Evolutionary conservation across 805 yeast genomes (phyloP), one percentile per base, ranked within the genome.

Genomic region (Suhomyces vadensis): DNA sequence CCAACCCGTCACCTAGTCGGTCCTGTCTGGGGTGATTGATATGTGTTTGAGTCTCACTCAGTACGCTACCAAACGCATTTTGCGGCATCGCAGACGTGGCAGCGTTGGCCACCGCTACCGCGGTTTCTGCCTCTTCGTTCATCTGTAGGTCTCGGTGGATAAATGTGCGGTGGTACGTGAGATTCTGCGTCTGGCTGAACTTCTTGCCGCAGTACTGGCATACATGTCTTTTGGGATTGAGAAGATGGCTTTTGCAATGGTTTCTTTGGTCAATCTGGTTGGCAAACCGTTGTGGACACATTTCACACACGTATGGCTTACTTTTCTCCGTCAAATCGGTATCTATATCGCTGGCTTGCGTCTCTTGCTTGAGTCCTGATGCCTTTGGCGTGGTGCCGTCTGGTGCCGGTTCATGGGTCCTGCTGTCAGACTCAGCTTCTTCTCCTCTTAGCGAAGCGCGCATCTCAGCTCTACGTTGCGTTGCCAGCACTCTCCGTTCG

Each of bases 161-260:
- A 9, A 39, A 36, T 10, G 39, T 37, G 14, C 39, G 45, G 39
- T 48, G 52, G 43, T 46, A 46, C 33, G 29, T 33, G 23, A 48
- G 33, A 41, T 48, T 48, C 26, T 37, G 49, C 23, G 31, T 33
- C 37, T 48, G 49, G 35, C 47, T 48, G 37, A 48, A 48, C 24
- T 20, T 31, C 37, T 48, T 48, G 39, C 47, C 52, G 27, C 52
- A 48, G 14, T 37, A 37, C 6, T 33, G 36, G 26, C 52, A 48
- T 29, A 22, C 36, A 39, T 36, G 46, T 14, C 45, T 27, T 21
- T 48, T 48, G 20, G 49, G 46, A 37, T 48, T 46, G 35, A 39
- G 38, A 13, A 39, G 16, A 35, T 48, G 52, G 3, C 43, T 42
- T 21, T 41, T 42, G 23, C 45, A 41, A 37, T 48, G 52, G 47